A percentile compares a stretch with the other conserved stretches of the same genome.
Conservation (phyloP, 2,329 filamentous ascomycete species). For the Cordyceps cateniannulata region DNA sequence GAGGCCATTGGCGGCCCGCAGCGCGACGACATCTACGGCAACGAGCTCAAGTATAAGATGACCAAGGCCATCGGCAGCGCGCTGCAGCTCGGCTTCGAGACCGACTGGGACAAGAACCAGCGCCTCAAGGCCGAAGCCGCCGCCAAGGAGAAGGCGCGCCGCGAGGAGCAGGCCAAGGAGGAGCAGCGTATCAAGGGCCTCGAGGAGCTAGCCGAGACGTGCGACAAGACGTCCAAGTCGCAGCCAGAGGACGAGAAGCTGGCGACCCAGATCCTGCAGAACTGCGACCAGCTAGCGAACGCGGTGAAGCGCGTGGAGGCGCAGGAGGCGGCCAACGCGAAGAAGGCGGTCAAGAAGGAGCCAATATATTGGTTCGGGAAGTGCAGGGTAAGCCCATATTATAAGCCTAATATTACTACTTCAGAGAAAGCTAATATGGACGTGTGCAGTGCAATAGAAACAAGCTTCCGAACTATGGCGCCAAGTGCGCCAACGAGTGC, state of each 20-base stretch:
- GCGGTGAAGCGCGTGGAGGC: background rate
- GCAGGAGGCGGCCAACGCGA: background rate
- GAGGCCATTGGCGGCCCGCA: constrained; percentile 6
- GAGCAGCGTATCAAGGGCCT: background rate
- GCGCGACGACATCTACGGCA: background rate
- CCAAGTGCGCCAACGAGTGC: background rate
- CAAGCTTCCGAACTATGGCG: background rate
- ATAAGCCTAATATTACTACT: background rate
- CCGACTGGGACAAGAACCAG: background rate
- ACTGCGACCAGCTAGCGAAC: background rate
- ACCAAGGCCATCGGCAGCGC: background rate
- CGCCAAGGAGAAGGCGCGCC: background rate
- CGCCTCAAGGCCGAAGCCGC: background rate
- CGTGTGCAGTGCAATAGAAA: background rate
- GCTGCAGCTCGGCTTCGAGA: background rate
- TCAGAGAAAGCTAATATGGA: no score
- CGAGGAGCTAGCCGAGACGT: background rate
- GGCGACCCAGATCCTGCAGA: background rate
- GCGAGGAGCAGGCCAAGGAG: background rate
- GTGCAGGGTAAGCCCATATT: background rate
- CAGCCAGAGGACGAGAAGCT: background rate
- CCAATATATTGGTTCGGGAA: background rate
- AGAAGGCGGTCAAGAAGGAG: background rate
- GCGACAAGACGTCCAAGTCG: background rate
- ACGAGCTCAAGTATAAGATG: constrained; percentile 1